Evolutionary conservation across 2,329 filamentous ascomycete species (phyloP), one percentile per base, ranked within the genome.

Genomic region (Colletotrichum cereale): DNA sequence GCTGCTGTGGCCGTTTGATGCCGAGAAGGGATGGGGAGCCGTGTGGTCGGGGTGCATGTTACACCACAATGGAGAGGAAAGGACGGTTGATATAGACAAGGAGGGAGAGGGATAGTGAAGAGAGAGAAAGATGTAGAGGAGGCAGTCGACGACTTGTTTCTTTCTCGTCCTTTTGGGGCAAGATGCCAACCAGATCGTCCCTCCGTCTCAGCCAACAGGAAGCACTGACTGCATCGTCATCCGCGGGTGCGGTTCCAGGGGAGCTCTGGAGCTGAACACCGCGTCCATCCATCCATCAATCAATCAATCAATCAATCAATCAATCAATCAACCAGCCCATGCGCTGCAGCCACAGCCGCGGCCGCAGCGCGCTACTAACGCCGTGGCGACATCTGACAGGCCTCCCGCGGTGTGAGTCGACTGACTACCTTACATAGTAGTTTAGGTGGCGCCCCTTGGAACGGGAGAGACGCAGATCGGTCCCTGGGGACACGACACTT

Each of bases 341-440:
- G 44, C 60, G 52, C 40, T 42, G 21, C 42, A n/a, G 42, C 42
- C 42, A n/a, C 42, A 44, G 42, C 42, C 42, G 42, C 44, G 21
- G 5, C 47, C 56, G 47, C 31, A 70, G 53, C 36, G 36, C 63
- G 24, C 34, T 50, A 42, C 56, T 40, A 62, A 58, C 34, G 64
- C 34, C 63, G 60, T 62, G 50, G 56, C 58, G 52, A 16, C 53
- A 60, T 68, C 44, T 63, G 58, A 71, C 53, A 63, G 58, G 68
- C 18, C 12, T 62, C 34, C 36, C 26, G 48, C 31, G 42, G 7
- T n/a, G n/a, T n/a, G n/a, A n/a, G n/a, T n/a, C n/a, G n/a, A n/a
- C n/a, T n/a, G n/a, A n/a, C n/a, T 38, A 38, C 36, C 36, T 12
- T 40, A 21, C 40, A 7, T 1, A 40, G 38, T 42, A 16, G 5